A percentile compares a stretch with the other conserved stretches of the same genome.
Evolutionary conservation across 805 yeast species (phyloP).

Genomic region (Zygosaccharomyces pseudorouxii): DNA sequence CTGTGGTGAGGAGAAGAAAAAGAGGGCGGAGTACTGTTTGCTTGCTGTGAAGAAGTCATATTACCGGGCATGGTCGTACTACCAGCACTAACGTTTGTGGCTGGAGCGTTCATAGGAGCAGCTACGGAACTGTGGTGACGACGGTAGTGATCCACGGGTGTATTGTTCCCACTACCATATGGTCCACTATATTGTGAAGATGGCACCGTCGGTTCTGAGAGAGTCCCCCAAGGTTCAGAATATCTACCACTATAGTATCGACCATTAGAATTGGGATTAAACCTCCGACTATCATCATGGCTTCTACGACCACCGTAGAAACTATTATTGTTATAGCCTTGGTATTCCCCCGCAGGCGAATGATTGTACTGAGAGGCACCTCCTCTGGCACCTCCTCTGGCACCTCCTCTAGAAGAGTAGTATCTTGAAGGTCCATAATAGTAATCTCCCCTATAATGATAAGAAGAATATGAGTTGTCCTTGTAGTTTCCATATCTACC

Average conservation of each 20-base stretch:
- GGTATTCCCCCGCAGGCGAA: conserved; percentile 4
- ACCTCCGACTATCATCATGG: conserved; percentile 8
- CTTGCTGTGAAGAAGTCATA: background rate
- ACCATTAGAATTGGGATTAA: background rate
- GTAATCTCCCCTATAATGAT: conserved; percentile 13
- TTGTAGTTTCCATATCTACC: conserved; percentile 7
- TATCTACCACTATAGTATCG: conserved; percentile 6
- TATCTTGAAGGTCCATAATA: conserved; percentile 10
- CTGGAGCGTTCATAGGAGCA: background rate
- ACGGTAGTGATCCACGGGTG: conserved; percentile 8
- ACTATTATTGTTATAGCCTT: conserved; percentile 5
- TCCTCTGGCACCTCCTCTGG: background rate
- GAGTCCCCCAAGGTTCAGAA: conserved; percentile 5
- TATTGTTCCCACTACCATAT: conserved; percentile 10
- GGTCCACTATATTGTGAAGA: conserved; percentile 1
- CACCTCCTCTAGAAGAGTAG: conserved; percentile 9
- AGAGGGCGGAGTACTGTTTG: background rate
- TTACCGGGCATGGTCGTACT: background rate
- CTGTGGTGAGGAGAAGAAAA: background rate
- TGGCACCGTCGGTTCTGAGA: background rate
- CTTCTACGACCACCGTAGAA: conserved; percentile 8
- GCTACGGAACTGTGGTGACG: background rate
- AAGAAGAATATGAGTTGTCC: conserved; percentile 2
- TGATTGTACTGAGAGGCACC: conserved; percentile 4
- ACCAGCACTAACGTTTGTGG: background rate